phyloP scores from a whole-genome alignment of 2,329 filamentous ascomycete species.

The Calonectria naviculata region DNA sequence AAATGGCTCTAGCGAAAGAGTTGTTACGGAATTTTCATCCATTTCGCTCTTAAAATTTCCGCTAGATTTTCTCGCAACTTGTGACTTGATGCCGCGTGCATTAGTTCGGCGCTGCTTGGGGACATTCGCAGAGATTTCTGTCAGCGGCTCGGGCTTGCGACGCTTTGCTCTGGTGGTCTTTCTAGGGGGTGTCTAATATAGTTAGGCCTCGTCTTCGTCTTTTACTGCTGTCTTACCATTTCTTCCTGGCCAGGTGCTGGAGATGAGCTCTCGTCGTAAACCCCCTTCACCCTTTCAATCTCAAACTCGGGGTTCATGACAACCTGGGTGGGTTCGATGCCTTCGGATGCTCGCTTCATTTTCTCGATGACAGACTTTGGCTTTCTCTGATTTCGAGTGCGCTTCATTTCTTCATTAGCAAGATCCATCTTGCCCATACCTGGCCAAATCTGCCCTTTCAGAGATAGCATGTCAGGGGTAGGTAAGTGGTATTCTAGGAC shows the following conservation, averaged over 20 bases:
- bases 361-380: constrained; percentile 75
- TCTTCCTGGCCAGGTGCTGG: constrained; percentile 51
- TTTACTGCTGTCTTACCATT: constrained; percentile 52
- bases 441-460: constrained; percentile 81
- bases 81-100: constrained; percentile 30
- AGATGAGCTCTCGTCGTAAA: constrained; percentile 71
- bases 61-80: constrained; percentile 29
- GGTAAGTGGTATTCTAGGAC: constrained; percentile 40
- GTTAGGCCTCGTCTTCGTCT: constrained; percentile 1
- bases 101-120: constrained; percentile 41
- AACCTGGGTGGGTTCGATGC: constrained; percentile 72
- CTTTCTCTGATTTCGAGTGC: constrained; percentile 83
- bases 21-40: constrained; percentile 21
- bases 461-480: constrained; percentile 48
- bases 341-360: constrained; percentile 72
- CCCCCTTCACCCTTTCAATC: constrained; percentile 63
- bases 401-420: constrained; percentile 77
- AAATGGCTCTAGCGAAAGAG: constrained; percentile 30
- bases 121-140: constrained; percentile 49
- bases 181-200: constrained; percentile 41
- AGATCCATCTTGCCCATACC: constrained; percentile 88
- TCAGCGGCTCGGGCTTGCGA: constrained; percentile 45
- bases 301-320: constrained; percentile 68
- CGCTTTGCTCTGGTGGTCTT: constrained; percentile 44
- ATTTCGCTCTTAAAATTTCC: constrained; percentile 27